Percentiles rank a stretch among this genome's conserved stretches.
Conservation (phyloP, 1,284 basidiomycete genomes). For the Papiliotrema fonsecae region DNA sequence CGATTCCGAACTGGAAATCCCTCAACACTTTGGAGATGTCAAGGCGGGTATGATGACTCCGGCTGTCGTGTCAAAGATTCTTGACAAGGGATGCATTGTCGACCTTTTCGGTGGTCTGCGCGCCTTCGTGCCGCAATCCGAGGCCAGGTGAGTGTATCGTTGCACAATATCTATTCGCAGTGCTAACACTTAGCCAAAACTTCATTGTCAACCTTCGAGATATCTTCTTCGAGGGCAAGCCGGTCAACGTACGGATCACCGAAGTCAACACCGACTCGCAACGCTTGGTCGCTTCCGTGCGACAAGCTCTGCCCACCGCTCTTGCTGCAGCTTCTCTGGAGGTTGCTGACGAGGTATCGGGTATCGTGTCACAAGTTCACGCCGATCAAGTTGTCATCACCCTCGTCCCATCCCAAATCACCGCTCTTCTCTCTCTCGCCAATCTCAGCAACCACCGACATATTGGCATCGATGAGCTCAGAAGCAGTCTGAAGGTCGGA, state of each 20-base stretch:
- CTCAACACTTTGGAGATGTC: slow-evolving; percentile 65
- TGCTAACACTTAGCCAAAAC: slow-evolving; percentile 54
- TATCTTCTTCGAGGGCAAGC: slow-evolving; percentile 72
- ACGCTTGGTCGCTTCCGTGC: slow-evolving; percentile 78
- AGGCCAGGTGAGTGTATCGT: slow-evolving; percentile 61
- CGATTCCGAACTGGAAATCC: slow-evolving; percentile 68
- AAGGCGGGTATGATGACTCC: slow-evolving; percentile 67
- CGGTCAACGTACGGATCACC: slow-evolving; percentile 80
- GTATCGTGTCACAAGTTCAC: slow-evolving; percentile 70
- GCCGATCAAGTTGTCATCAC: slow-evolving; percentile 74
- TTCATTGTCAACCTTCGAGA: slow-evolving; percentile 61
- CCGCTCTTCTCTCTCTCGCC: slow-evolving; percentile 77
- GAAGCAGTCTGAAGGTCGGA: slow-evolving; percentile 62
- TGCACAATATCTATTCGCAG: background rate
- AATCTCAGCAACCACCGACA: slow-evolving; percentile 79
- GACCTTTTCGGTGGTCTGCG: slow-evolving; percentile 89
- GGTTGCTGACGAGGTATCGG: slow-evolving; percentile 69
- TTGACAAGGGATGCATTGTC: slow-evolving; percentile 72
- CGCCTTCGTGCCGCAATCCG: slow-evolving; percentile 72
- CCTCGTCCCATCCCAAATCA: slow-evolving; percentile 65
- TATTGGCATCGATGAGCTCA: slow-evolving; percentile 65
- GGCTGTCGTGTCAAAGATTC: slow-evolving; percentile 75
- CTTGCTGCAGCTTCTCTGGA: slow-evolving; percentile 65
- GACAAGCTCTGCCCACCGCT: slow-evolving; percentile 63
- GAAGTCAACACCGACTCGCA: slow-evolving; percentile 60